Evolutionary conservation across 192 early-diverging fungal genomes (phyloP), one percentile per base, ranked within the genome.

Genomic region (Funneliformis mosseae): DNA sequence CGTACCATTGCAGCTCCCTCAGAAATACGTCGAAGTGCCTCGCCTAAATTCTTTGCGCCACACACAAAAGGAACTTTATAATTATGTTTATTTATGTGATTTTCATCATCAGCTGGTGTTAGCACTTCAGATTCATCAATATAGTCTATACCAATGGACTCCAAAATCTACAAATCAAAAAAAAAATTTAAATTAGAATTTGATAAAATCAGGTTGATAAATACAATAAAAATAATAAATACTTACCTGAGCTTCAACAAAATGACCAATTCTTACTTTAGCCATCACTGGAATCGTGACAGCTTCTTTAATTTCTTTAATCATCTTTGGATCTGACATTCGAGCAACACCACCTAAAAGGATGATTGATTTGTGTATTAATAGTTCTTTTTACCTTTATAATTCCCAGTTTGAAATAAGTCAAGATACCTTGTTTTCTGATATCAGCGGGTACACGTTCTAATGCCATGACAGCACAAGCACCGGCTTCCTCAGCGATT

Each of bases 271-370:
- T 77, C 98, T 93, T 85, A 97, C 96, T 87, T 96, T 97, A 86
- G 96, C 98, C 96, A 99, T 98, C 80, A 98, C 97, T 23, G 98
- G 97, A 88, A 99, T 97, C 12, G 96, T 96, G 75, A 98, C 97
- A 16, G 98, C 96, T 11, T 83, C 92, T 79, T 93, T 94, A 86
- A 99, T 99, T 83, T 96, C 96, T 84, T 92, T 94, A 90, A 99
- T 98, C 94, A 98, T 96, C 81, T 91, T 86, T 77, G 98, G 98
- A 86, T 98, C 97, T 21, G 97, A 98, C 98, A 99, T 99, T 77
- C 98, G 96, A 38, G 97, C 92, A 67, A 98, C 97, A 68, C 96
- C 96, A 83, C 94, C 92, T 94, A 45, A 23, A 18, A 8, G 9
- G 16, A 38, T 10, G 14, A 71, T 23, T 33, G 16, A 64, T 9